Percentiles rank a stretch among this genome's conserved stretches.
phyloP scores from a whole-genome alignment of 2,329 filamentous ascomycete species.

The Whalleya microplaca region DNA sequence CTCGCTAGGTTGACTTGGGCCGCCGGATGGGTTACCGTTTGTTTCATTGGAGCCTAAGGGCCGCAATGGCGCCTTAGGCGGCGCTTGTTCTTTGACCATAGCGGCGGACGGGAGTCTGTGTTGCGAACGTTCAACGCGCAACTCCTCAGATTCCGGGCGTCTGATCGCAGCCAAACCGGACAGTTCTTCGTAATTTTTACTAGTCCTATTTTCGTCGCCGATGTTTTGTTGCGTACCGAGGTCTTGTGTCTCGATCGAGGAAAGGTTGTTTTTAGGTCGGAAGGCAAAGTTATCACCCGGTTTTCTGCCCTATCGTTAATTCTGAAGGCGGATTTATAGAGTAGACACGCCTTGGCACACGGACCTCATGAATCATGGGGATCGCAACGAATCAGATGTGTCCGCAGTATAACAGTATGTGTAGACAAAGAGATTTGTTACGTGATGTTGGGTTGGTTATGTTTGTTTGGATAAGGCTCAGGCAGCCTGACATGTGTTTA shows the following conservation, averaged over 20 bases:
- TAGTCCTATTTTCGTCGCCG: not conserved
- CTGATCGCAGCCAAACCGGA: constrained; percentile 1
- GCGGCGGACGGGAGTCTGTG: constrained; percentile 16
- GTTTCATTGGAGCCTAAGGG: constrained; percentile 40
- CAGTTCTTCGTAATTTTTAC: not conserved
- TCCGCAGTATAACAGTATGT: not conserved
- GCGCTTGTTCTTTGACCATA: constrained; percentile 55
- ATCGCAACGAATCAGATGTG: not conserved
- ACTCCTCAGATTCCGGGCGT: not conserved
- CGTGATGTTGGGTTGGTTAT: not conserved
- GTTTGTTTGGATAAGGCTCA: not conserved
- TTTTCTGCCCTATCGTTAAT: constrained; percentile 30
- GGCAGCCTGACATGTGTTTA: constrained; percentile 21
- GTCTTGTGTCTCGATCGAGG: constrained; percentile 27
- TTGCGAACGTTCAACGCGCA: not conserved
- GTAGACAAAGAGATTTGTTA: no score
- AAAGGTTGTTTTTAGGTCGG: constrained; percentile 37
- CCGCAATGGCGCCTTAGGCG: constrained; percentile 47
- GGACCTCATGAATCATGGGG: constrained; percentile 20
- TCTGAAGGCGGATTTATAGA: not conserved
- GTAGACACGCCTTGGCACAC: constrained; percentile 6
- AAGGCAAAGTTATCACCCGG: constrained; percentile 39
- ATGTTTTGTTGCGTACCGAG: constrained; percentile 17
- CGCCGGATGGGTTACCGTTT: constrained; percentile 26
- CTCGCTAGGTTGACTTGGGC: constrained; percentile 14